phyloP scores from a whole-genome alignment of 148 eudicot species.

The Arbutus unedo region DNA sequence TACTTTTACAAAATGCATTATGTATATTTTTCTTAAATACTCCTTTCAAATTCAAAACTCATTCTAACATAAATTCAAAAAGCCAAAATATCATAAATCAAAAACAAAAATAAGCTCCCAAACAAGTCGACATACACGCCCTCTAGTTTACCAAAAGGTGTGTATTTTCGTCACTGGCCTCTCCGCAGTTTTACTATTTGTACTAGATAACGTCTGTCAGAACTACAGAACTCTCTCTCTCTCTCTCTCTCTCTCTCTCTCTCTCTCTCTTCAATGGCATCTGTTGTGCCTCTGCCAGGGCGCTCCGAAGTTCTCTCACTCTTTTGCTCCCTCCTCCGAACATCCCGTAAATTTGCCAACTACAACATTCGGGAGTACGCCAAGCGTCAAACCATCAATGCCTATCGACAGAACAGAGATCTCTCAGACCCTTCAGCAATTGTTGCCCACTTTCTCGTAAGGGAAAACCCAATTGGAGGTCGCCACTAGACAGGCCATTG shows the following conservation, averaged over 20 bases:
- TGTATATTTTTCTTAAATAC: too few species aligned
- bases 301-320: conserved; percentile 52
- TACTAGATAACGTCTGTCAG: not conserved
- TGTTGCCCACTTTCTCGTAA: conserved; percentile 42
- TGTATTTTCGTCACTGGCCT: not conserved
- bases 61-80: too few species aligned
- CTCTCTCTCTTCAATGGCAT: conserved; percentile 23
- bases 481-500: conserved; percentile 50
- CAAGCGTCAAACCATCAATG: conserved; percentile 58
- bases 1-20: too few species aligned
- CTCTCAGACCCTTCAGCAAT: conserved; percentile 45
- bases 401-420: conserved; percentile 48
- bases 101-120: too few species aligned
- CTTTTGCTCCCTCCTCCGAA: conserved; percentile 54
- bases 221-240: not conserved
- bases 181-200: not conserved
- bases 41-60: too few species aligned
- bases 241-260: not conserved
- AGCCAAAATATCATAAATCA: too few species aligned
- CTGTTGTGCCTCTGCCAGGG: conserved; percentile 28
- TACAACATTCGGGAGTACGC: conserved; percentile 76
- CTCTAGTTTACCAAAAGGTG: too few species aligned
- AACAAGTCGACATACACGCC: too few species aligned
- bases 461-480: conserved; percentile 58
- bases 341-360: conserved; percentile 53